Conservation (phyloP, 306 rosid species). For the Clitoria ternatea region DNA sequence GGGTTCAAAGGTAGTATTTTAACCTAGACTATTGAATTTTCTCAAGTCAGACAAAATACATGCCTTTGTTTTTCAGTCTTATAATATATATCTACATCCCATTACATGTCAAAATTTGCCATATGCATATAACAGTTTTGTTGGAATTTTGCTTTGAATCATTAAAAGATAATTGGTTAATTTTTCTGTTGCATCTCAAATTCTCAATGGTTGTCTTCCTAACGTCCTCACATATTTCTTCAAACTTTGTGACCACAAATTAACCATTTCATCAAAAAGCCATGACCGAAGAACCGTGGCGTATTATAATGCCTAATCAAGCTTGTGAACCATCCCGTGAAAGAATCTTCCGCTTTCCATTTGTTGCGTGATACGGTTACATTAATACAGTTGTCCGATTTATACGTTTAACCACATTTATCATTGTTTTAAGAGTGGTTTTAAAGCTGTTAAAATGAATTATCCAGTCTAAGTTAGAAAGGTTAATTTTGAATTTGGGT, state of each 20-base stretch:
- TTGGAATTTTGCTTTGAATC: not conserved
- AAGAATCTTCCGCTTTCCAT: conserved; percentile 7
- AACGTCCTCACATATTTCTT: not conserved
- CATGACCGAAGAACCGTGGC: not conserved
- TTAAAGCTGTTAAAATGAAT: no score
- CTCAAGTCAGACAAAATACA: not conserved
- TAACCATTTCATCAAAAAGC: not conserved
- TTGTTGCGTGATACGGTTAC: not conserved
- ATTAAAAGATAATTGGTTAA: not conserved
- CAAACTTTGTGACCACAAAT: conserved; percentile 3
- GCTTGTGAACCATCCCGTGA: not conserved
- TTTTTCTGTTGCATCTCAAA: not conserved
- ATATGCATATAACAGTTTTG: not conserved
- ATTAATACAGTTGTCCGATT: not conserved
- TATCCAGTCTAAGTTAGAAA: no score
- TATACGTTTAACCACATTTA: not conserved
- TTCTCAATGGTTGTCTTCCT: not conserved
- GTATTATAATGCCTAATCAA: not conserved
- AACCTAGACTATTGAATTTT: not conserved
- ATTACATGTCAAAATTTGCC: not conserved
- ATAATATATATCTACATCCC: not conserved
- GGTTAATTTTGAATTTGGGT: no score
- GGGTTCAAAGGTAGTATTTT: no score
- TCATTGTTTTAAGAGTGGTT: not conserved
- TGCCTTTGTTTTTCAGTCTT: not conserved